Evolutionary conservation across 805 yeast species (phyloP), one percentile per base, ranked within the genome.

Genomic region (Nakazawaea ambrosiae): DNA sequence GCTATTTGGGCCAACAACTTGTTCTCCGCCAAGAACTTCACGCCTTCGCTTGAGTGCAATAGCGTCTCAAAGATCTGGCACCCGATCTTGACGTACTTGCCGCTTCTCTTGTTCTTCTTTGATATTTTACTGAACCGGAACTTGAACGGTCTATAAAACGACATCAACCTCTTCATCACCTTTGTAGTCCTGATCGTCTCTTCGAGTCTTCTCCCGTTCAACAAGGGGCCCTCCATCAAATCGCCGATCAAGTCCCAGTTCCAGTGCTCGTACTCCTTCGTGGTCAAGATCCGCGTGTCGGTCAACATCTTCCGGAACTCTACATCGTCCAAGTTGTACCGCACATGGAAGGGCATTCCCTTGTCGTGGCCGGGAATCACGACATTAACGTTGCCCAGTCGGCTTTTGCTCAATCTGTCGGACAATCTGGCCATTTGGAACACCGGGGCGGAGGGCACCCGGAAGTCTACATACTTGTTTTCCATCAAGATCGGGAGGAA

Each of bases 121-220:
- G 37, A 28, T 32, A 77, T 58, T 20, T 65, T 60, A 6, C 83
- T 66, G 56, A 88, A 90, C 39, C 96, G 65, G 49, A 80, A 77
- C 58, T 94, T 89, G 61, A 89, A 82, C 0, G 99, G 98, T 37
- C 97, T 67, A 54, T 78, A 90, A 54, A 90, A 92, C 2, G 95
- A 84, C 48, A 89, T 56, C 19, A 92, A 55, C 39, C 96, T 63
- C 52, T 90, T 89, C 53, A 89, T 68, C 49, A 92, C 86, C 50
- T 89, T 90, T 1, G 97, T 87, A 2, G 81, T 79, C 48, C 72
- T 77, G 25, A 78, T 67, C 1, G 82, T 64, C 40, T 90, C 97
- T 23, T 87, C 95, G 30, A 92, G 66, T 34, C 86, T 65, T 45
- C 66, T 74, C 0, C 84, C 80, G 49, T 75, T 80, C 41, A 74